Conservation (phyloP, 169 alveolate species). For the Amoebophrya sp. region DNA sequence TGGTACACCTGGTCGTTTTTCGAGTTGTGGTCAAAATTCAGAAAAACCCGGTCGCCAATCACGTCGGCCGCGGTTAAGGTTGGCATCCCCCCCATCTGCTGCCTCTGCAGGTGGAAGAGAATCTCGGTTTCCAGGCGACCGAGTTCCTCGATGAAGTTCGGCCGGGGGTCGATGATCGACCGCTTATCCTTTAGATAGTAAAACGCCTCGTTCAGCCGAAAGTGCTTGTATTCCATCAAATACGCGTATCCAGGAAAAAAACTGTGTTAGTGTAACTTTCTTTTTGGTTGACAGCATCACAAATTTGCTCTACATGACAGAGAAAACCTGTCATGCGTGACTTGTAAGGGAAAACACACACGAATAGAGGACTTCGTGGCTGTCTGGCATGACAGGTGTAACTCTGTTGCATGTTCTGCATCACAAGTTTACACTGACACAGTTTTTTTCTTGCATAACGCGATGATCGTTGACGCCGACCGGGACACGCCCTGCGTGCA, state of each 20-base stretch:
- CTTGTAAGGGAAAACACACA: no score
- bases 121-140: neutral
- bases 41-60: neutral
- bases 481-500: conserved; percentile 21
- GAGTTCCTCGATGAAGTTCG: neutral
- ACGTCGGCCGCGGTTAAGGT: neutral
- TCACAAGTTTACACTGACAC: no score
- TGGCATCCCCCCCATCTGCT: neutral
- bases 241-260: no score
- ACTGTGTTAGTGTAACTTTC: no score
- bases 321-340: no score
- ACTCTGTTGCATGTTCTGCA: no score
- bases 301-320: no score
- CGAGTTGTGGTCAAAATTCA: neutral
- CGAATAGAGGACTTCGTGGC: no score
- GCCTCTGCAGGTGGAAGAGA: neutral
- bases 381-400: no score
- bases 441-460: no score
- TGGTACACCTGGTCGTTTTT: neutral
- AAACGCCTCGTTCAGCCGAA: neutral
- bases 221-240: neutral
- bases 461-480: neutral
- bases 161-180: conserved; percentile 4
- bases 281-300: no score
- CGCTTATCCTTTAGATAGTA: neutral